Evolutionary conservation across 805 yeast genomes (phyloP), one percentile per base, ranked within the genome.

Genomic region (Metschnikowia borealis): DNA sequence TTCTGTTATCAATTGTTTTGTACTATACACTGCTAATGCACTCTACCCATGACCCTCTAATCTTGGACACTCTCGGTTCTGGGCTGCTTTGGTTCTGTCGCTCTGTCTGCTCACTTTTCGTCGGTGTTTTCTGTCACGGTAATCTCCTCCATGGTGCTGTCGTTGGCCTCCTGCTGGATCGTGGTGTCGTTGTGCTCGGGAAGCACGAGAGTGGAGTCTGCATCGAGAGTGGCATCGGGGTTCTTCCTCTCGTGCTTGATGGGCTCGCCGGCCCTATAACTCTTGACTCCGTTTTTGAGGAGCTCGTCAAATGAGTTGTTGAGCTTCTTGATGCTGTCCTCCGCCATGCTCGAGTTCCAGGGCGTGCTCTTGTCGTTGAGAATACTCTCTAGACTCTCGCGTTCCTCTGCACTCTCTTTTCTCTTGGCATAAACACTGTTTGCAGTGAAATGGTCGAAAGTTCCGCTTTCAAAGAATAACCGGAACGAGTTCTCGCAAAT

Each of bases 401-500:
- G 54, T 55, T 68, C 74, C 18, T 68, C 73, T 7, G 59, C 65
- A n/a, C 52, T 61, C 15, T 65, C 72, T 2, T 59, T 50, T 31
- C 67, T 73, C 47, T 66, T 73, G 48, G 63, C 70, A 53, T 74
- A 82, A 15, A 81, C 71, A 1, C 83, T 69, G 53, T 75, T 77
- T 45, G 95, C 76, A 2, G 89, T 78, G 60, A 87, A 89, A 55
- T 84, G 85, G 69, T 94, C 99, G 55, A 78, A 81, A 0, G 96
- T 81, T 5, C 78, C 83, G 4, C 85, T 78, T 62, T 89, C 96
- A 63, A 92, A 90, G 62, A 87, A 83, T 61, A 94, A 69, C 55
- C 87, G 78, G 67, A 89, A 94, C 3, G 90, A 82, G 59, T 85
- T 85, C 59, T 83, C 81, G 61, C 91, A 83, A 37, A 92, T 79